Evolutionary conservation across 352 stramenopile genomes (phyloP).

Genomic region (Phytophthora crassamura): DNA sequence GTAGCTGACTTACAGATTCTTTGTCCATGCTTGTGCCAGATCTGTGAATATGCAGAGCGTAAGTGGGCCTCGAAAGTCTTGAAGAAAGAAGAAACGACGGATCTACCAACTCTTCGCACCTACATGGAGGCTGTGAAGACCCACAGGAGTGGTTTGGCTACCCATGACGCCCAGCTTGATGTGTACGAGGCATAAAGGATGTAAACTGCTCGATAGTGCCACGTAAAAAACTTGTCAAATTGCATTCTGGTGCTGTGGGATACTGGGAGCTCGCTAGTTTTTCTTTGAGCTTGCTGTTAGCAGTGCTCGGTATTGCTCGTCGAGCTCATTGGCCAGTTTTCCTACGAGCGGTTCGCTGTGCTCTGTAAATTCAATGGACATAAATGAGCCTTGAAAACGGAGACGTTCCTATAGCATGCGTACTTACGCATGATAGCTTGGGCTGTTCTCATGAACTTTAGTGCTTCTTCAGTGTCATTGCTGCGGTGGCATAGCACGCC

Average conservation of each 20-base stretch:
- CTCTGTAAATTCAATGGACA: slow-evolving; percentile 29
- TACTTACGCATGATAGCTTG: slow-evolving; percentile 51
- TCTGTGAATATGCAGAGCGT: slow-evolving; percentile 93
- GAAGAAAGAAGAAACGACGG: slow-evolving; percentile 81
- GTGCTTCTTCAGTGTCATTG: slow-evolving; percentile 39
- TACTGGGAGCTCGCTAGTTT: too few relatives aligned
- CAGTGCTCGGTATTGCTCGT: slow-evolving; percentile 54
- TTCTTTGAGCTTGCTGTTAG: slow-evolving; percentile 22
- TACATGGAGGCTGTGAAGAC: slow-evolving; percentile 85
- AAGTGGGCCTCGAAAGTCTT: slow-evolving; percentile 93
- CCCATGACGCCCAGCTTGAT: slow-evolving; percentile 43
- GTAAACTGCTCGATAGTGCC: too few relatives aligned
- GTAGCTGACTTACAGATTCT: neutral
- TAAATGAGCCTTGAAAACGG: neutral
- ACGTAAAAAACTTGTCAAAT: too few relatives aligned
- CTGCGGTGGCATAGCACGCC: slow-evolving; percentile 43
- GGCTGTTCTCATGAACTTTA: slow-evolving; percentile 54
- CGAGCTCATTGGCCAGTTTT: slow-evolving; percentile 42
- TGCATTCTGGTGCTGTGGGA: too few relatives aligned
- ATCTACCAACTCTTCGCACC: slow-evolving; percentile 68
- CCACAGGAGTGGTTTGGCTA: slow-evolving; percentile 58
- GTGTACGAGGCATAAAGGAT: slow-evolving; percentile 62
- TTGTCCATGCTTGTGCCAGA: slow-evolving; percentile 37
- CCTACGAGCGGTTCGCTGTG: slow-evolving; percentile 35
- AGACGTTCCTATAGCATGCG: neutral